Base-by-base conservation (phyloP, 345 rosid species). In the Populus ilicifolia region DNA sequence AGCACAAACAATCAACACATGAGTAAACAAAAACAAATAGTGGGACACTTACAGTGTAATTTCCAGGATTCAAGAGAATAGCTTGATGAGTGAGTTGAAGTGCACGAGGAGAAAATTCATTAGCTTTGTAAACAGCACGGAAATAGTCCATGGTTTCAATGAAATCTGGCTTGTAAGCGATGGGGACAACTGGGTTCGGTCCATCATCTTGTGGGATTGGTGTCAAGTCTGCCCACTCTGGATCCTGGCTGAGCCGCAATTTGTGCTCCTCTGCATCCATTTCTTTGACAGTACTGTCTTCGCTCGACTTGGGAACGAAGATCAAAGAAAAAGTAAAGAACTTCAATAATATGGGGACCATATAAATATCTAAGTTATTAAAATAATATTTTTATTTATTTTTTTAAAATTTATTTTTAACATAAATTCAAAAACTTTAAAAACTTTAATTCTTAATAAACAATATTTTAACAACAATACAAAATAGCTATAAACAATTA, bases 91-190 rank as follows among this genome's bases (percentile, higher is more conserved):
- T 90, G 80, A 96, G 92, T 7, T 62, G 77, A 50, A 93, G 90
- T 36, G 97, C 84, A 66, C 98, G 97, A 77, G 89, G 86, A 39
- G 97, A 96, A 70, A 89, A 91, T 85, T 96, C 99, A 33, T 87
- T 83, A 71, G 94, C 84, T 70, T 46, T 43, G 80, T 89, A 96
- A 46, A 96, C 69, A 63, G 97, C 94, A 5, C 98, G 92, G 73
- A 96, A 96, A 87, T 92, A 96, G 86, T 88, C 88, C 97, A 96
- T 96, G 18, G 92, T 86, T 87, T 93, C 97, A 17, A 86, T 86
- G 80, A 96, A 96, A 20, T 89, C 89, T 33, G 88, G 92, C 83
- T 85, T 88, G 89, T 92, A 93, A 1, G 90, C 95, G 82, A 93
- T 93, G 27, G 90, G 85, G 0, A 92, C 98, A 43, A 96, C 97